Base-by-base conservation (phyloP, 2,329 filamentous ascomycete genomes). In the Exophiala dermatitidis region DNA sequence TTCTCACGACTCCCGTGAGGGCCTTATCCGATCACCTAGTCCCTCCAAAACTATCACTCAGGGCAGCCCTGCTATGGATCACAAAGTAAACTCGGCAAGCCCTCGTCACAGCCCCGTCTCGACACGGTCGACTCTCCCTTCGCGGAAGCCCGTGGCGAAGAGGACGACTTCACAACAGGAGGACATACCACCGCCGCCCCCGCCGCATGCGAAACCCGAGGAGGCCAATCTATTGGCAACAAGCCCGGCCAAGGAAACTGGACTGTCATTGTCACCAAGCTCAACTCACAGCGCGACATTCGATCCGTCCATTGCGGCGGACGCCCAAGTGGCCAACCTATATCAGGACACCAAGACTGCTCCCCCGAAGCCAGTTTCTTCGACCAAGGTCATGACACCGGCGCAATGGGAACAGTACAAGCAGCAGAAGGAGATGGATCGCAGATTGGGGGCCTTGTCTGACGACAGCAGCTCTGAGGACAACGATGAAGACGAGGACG, bases 321-420 rank as follows among this genome's bases (percentile, higher is more conserved):
- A 71, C 55, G 74, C 69, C n/a, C 68, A 68, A 28, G 66, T 76
- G 50, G 74, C 73, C n/a, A 68, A 69, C 38, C 69, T 70, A 51
- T 75, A 72, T 53, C 72, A 75, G 52, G 66, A 72, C 32, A 67
- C 58, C 3, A 56, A 69, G 12, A 63, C 67, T 3, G 62, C 65
- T 40, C 62, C 68, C 2, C 61, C 59, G 34, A 61, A 62, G 46
- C 45, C 49, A n/a, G 41, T 46, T 19, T 34, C 56, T 9, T 53
- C 75, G 19, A 85, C 80, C 67, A 93, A 93, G 69, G 85, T 93
- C 58, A 95, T 95, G 88, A 95, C 90, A 1, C 86, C 86, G 1
- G 87, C 84, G 7, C 83, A 95, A 66, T 95, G 94, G 62, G 89
- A 95, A 67, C 80, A 80, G 60, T 91, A 90, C 64, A 80, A 83